Evolutionary conservation across 2,329 filamentous ascomycete genomes (phyloP), one percentile per base, ranked within the genome.

Genomic region (Rhytidhysteron rufulum): DNA sequence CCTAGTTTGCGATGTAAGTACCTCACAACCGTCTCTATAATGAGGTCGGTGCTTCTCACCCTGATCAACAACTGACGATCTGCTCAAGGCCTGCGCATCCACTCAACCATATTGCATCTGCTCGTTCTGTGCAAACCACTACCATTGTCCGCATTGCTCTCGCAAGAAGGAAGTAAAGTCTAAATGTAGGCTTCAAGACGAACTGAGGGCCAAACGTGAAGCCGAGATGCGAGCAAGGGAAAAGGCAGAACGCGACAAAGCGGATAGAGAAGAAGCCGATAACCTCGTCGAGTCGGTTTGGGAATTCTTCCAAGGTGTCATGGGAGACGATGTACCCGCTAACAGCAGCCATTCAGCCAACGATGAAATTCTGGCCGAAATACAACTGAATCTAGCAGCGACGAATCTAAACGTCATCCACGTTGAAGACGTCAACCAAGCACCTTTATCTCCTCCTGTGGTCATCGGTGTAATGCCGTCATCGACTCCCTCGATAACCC

Each of bases 1-100:
- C 4, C 48, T 65, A 13, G 66, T 69, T 22, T 69, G 66, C 37
- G 63, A 68, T 47, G 66, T 69, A 51, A 58, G 63, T 61, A 9
- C 10, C 31, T 27, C 21, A n/a, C 13, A 16, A 22, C 7, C 16
- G 16, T 5, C 24, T 27, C 24, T 27, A 27, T 8, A 27, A 8
- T 13, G 7, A 8, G 24, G 10, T 7, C 11, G 24, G 4, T 11
- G 8, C 25, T 18, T 10, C 19, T n/a, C 17, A 11, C 31, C 40
- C 37, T 49, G 55, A 35, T 57, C 24, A 29, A 7, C 5, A 30
- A 15, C 27, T 37, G 31, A 43, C 20, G n/a, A 27, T 30, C 34
- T 18, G 9, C 34, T 19, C 21, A 32, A 63, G 62, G 53, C 53
- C 56, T 67, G 63, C 37, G 45, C 52, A 19, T 41, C 47, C 7